Base-by-base conservation (phyloP, 2,329 filamentous ascomycete species). In the Hortaea werneckii region DNA sequence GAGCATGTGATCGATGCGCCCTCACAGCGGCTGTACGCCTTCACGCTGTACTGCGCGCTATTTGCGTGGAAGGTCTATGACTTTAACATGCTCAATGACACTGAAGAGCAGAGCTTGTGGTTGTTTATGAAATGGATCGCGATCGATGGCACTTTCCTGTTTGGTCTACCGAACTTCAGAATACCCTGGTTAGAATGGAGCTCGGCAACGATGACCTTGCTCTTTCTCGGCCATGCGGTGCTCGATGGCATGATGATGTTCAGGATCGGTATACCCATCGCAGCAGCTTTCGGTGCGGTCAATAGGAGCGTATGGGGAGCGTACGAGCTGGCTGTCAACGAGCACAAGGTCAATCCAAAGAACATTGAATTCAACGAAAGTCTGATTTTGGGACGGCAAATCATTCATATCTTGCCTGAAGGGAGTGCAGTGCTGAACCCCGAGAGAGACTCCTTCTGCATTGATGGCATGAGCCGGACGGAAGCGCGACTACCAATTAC, bases 151-250 rank as follows among this genome's bases (percentile, higher is more conserved):
- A 67, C 83, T 26, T 95, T 89, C 64, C 73, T 96, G 52, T 95
- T 94, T 64, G 85, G 85, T 6, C 70, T 98, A 44, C 90, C 94
- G 12, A 78, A 85, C 54, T 67, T 98, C 57, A 80, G 86, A 63
- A 95, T 98, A 75, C 92, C 92, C 48, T 98, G 92, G 94, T 74
- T 98, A 48, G 88, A 96, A 71, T 87, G 90, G 71, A 87, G 86
- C 38, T 85, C 86, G 59, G 76, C 78, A 32, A 81, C 81, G 1
- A 83, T 86, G 44, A 76, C 84, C 37, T 71, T 77, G 29, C 68
- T 89, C 20, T 94, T 92, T 59, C 65, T 85, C 40, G 55, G 75
- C 3, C 88, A 95, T 64, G 76, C 83, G 2, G 61, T 84, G 1
- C 65, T 85, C 43, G 87, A 95, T 69, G 84, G 82, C 56, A 82